Conservation (phyloP, 176 grass and related monocot genomes). For the Bolboschoenus planiculmis region DNA sequence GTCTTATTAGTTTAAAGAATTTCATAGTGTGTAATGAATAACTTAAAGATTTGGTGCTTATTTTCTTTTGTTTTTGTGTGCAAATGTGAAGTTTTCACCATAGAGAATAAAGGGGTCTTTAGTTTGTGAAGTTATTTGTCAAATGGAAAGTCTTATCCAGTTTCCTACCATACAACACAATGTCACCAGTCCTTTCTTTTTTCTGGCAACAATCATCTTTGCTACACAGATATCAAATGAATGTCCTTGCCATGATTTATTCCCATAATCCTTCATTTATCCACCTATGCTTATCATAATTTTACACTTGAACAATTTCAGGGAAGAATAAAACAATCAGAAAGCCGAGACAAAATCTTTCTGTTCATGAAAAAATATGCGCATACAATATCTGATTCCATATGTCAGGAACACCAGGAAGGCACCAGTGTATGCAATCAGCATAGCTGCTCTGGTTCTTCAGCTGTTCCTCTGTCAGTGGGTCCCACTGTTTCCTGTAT, state of each 20-base stretch:
- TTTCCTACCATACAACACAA: not conserved
- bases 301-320: slow-evolving; percentile 14
- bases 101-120: not conserved
- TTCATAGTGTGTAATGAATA: not conserved
- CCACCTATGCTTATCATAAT: not conserved
- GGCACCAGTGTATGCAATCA: slow-evolving; percentile 54
- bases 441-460: slow-evolving; percentile 34
- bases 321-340: not conserved
- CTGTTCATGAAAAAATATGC: slow-evolving; percentile 30
- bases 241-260: not conserved
- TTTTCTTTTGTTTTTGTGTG: not conserved
- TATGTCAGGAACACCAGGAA: slow-evolving; percentile 59
- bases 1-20: not conserved
- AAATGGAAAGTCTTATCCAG: not conserved
- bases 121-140: not conserved
- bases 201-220: not conserved
- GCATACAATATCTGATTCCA: slow-evolving; percentile 74
- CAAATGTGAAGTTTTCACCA: not conserved
- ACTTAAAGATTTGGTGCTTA: not conserved
- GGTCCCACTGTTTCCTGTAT: slow-evolving; percentile 58
- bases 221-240: not conserved
- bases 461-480: slow-evolving; percentile 38
- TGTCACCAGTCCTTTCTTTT: not conserved
- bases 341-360: not conserved
- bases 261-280: not conserved